phyloP scores from a whole-genome alignment of 371 early-diverging fungal genomes.

The Syncephalastrum monosporum region DNA sequence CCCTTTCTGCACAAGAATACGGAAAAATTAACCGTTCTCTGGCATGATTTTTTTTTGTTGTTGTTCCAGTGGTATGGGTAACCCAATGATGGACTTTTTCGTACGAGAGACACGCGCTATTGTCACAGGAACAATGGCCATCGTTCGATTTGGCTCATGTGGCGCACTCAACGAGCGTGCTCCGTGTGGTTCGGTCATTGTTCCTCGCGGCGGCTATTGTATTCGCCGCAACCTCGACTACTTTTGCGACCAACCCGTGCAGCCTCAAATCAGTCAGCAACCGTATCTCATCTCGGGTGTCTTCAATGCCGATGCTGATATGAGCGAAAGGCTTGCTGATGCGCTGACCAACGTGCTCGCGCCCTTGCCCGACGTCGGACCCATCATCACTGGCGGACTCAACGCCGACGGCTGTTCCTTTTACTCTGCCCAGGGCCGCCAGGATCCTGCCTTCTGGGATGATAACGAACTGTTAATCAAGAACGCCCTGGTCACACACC shows the following conservation, averaged over 20 bases:
- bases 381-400: slow-evolving; percentile 69
- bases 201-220: slow-evolving; percentile 72
- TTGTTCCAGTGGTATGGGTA: slow-evolving; percentile 64
- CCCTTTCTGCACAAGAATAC: neutral
- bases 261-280: slow-evolving; percentile 23
- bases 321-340: slow-evolving; percentile 47
- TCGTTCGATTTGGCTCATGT: slow-evolving; percentile 91
- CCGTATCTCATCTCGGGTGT: slow-evolving; percentile 72
- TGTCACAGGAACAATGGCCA: slow-evolving; percentile 78
- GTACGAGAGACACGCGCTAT: slow-evolving; percentile 89
- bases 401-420: slow-evolving; percentile 90
- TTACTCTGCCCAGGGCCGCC: slow-evolving; percentile 88
- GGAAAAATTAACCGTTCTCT: neutral
- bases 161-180: slow-evolving; percentile 71
- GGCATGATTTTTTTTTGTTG: slow-evolving; percentile 4
- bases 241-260: slow-evolving; percentile 49
- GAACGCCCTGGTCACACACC: slow-evolving; percentile 49
- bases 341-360: slow-evolving; percentile 34
- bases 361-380: slow-evolving; percentile 33
- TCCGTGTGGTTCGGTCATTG: slow-evolving; percentile 70
- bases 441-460: slow-evolving; percentile 78
- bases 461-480: slow-evolving; percentile 68
- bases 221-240: slow-evolving; percentile 80
- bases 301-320: slow-evolving; percentile 60
- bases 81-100: slow-evolving; percentile 93